Base-by-base conservation (phyloP, 1,139 yeast species). In the Hyphopichia wangnamkhiaoensis region DNA sequence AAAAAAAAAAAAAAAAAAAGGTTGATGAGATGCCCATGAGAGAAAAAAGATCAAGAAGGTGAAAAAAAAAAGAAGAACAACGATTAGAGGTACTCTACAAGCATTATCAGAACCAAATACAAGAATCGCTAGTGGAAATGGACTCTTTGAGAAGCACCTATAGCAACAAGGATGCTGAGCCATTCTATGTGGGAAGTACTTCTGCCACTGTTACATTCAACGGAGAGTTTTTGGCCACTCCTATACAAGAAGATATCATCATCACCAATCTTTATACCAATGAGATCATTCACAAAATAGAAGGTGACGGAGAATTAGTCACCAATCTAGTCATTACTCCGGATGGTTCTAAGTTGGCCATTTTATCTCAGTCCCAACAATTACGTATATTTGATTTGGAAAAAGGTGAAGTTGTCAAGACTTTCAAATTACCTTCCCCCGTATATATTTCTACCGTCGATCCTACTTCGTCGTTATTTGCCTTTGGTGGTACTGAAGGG, bases 401-500 rank as follows among this genome's bases (percentile, higher is more conserved):
- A 36, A 61, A 59, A 34, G 78, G 69, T 45, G 65, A 62, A 57
- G 74, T 71, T 59, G 68, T 66, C 59, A 86, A 74, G 59, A 65
- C 70, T 16, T 72, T 74, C 63, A 83, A 79, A 57, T 56, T 84
- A 39, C 68, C 86, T 3, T 81, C 96, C 1, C 96, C 98, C 1
- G 86, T 88, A 1, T 87, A 87, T 59, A 84, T 89, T 15, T 76
- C 90, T 41, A 73, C 84, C 12, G 79, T 79, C 24, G 98, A 93
- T 59, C 61, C 79, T 5, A 89, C 97, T 0, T 85, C 96, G 13
- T 80, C 95, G 4, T 70, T 93, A 37, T 80, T 91, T 55, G 95
- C 96, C 27, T 83, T 94, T 54, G 99, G 99, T 36, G 93, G 96
- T 35, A 86, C 97, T 0, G 98, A 94, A 59, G 98, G 98, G 37